Evolutionary conservation across 192 early-diverging fungal species (phyloP).

Genomic region (Entophlyctis luteolus): DNA sequence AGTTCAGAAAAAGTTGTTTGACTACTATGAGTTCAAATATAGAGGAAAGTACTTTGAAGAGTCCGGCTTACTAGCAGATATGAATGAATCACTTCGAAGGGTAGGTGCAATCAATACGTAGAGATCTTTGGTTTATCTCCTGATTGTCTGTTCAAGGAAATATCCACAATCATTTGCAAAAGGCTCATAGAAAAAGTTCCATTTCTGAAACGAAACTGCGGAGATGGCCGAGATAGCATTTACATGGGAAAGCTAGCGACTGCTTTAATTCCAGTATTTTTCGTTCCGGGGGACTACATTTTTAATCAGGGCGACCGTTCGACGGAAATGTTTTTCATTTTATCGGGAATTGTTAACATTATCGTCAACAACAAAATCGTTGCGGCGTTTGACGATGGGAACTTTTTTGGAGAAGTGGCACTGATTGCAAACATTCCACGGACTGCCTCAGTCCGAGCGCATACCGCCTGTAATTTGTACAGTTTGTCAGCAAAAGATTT

Average conservation of each 20-base stretch:
- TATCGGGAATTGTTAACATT: slow-evolving; percentile 39
- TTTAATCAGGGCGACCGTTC: slow-evolving; percentile 31
- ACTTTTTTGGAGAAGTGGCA: slow-evolving; percentile 37
- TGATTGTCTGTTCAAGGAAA: slow-evolving; percentile 13
- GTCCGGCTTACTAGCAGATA: slow-evolving; percentile 7
- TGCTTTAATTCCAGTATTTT: slow-evolving; percentile 11
- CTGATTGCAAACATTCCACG: slow-evolving; percentile 6
- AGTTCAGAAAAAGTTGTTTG: slow-evolving; percentile 18
- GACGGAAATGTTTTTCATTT: slow-evolving; percentile 52
- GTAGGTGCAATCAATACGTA: neutral
- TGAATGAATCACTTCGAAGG: slow-evolving; percentile 26
- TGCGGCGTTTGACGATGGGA: slow-evolving; percentile 28
- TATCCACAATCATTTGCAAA: slow-evolving; percentile 21
- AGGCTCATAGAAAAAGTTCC: slow-evolving; percentile 34
- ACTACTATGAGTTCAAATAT: slow-evolving; percentile 28
- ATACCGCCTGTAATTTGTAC: neutral
- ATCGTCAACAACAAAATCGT: slow-evolving; percentile 30
- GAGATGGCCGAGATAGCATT: slow-evolving; percentile 32
- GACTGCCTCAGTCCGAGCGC: slow-evolving; percentile 3
- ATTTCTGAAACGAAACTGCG: slow-evolving; percentile 22
- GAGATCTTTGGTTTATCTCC: neutral
- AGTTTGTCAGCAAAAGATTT: neutral
- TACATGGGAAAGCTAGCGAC: slow-evolving; percentile 26
- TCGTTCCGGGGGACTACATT: slow-evolving; percentile 5
- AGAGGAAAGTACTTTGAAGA: slow-evolving; percentile 27